Base-by-base conservation (phyloP, 2,329 filamentous ascomycete genomes). In the Aschersonia sp. region DNA sequence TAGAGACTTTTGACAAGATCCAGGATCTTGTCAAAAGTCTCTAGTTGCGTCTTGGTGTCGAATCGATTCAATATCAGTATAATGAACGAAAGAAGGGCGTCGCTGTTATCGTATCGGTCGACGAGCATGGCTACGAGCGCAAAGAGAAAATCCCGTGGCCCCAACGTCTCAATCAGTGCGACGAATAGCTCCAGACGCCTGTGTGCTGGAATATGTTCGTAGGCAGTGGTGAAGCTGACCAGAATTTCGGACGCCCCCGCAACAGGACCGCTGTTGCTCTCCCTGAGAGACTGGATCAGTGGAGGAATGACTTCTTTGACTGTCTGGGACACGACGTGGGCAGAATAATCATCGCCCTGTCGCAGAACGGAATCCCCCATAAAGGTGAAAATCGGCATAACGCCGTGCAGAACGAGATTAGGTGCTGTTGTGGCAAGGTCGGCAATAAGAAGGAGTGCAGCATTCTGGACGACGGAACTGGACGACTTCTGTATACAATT, bases 301-400 rank as follows among this genome's bases (percentile, higher is more conserved):
- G 90, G 88, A 30, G 94, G 94, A 32, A 98, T 86, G 29, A 98
- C 89, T 56, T 90, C 84, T 51, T 88, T 86, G 56, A 98, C 89
- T 2, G 92, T 97, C 69, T 87, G 88, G 57, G 94, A 87, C 49
- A 95, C 90, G 32, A 98, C 90, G 61, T 95, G 87, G 10, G 89
- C 88, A 29, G 92, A 97, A 66, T 95, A 97, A 56, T 97, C 90
- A 57, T 98, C 94, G 56, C 87, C 87, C 66, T 95, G 90, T 45
- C 86, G 82, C 45, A 98, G 74, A 22, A 95, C 83, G 4, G 87
- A 95, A 42, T 83, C 84, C 41, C 90, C 88, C 83, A 97, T 95
- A 61, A 97, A 95, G 0, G 92, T 97, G 67, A 98, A 98, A 46
- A 98, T 90, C 10, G 92, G 92, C 92, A 98, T 98, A 47, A 98